Conservation (phyloP, 495 filamentous ascomycete genomes). For the Cercophora newfieldiana region DNA sequence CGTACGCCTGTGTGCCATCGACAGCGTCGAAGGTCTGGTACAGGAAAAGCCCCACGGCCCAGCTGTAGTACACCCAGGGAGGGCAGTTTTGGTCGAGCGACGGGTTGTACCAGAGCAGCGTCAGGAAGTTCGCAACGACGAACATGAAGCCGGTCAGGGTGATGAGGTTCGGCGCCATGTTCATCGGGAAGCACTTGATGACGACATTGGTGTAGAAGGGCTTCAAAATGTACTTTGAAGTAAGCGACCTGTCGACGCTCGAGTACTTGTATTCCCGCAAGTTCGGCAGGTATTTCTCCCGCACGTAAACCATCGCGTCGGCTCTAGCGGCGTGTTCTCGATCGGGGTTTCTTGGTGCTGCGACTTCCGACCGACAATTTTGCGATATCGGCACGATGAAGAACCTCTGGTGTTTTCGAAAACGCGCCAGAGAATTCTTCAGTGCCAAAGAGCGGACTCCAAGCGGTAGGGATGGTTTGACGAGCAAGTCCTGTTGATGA, state of each 20-base stretch:
- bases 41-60: constrained; percentile 85
- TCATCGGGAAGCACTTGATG: constrained; percentile 91
- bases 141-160: constrained; percentile 91
- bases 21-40: constrained; percentile 99
- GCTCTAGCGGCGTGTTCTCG: background rate
- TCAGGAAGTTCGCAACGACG: constrained; percentile 87
- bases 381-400: background rate
- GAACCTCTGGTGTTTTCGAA: background rate
- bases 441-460: background rate
- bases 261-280: constrained; percentile 91
- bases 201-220: constrained; percentile 96
- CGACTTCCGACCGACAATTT: background rate
- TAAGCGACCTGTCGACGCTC: constrained; percentile 81
- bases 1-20: constrained; percentile 89
- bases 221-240: constrained; percentile 90
- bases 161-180: constrained; percentile 85
- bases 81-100: constrained; percentile 91
- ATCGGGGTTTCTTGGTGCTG: background rate
- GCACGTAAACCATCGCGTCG: constrained; percentile 75
- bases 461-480: background rate
- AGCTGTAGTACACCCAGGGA: constrained; percentile 89
- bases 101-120: constrained; percentile 95
- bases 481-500: background rate
- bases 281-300: constrained; percentile 84
- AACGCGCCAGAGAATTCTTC: background rate